Percentiles rank a stretch among this genome's conserved stretches.
These are phyloP conservation scores for Begonia masoniana DNA, from an alignment of 306 rosid species.

Conservation along the genomic window DNA sequence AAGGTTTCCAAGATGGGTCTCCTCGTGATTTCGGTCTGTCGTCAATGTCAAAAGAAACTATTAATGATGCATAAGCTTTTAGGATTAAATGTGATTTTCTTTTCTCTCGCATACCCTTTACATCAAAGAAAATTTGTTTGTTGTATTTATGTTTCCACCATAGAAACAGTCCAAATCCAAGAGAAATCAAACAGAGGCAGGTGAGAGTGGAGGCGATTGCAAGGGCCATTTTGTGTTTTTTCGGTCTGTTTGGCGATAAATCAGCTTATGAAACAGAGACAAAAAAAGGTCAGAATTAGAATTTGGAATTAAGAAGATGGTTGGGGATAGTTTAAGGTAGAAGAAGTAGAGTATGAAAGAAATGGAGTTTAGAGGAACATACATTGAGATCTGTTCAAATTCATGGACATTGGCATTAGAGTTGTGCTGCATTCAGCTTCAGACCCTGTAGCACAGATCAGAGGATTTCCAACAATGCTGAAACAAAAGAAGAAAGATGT, in stretches of 20 bases:
- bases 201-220: slow-evolving; percentile 83
- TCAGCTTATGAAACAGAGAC: slow-evolving; percentile 37
- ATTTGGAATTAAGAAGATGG: background rate
- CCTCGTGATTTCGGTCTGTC: slow-evolving; percentile 66
- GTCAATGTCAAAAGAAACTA: background rate
- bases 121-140: slow-evolving; percentile 68
- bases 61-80: background rate
- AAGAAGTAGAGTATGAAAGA: background rate
- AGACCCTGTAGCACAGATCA: slow-evolving; percentile 65
- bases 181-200: slow-evolving; percentile 60
- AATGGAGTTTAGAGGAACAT: background rate
- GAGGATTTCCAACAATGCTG: slow-evolving; percentile 91
- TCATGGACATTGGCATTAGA: slow-evolving; percentile 88
- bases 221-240: slow-evolving; percentile 61
- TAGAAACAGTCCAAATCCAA: slow-evolving; percentile 61
- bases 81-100: no score
- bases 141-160: slow-evolving; percentile 79
- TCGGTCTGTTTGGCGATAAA: slow-evolving; percentile 37
- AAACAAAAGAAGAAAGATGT: slow-evolving; percentile 7
- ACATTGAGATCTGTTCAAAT: slow-evolving; percentile 62
- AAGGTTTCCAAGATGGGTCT: slow-evolving; percentile 80
- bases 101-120: slow-evolving; percentile 42
- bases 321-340: background rate
- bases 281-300: slow-evolving; percentile 21
- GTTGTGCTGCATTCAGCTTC: slow-evolving; percentile 74